phyloP scores from a whole-genome alignment of 1,139 yeast genomes.

The Geotrichum bryndzae region DNA sequence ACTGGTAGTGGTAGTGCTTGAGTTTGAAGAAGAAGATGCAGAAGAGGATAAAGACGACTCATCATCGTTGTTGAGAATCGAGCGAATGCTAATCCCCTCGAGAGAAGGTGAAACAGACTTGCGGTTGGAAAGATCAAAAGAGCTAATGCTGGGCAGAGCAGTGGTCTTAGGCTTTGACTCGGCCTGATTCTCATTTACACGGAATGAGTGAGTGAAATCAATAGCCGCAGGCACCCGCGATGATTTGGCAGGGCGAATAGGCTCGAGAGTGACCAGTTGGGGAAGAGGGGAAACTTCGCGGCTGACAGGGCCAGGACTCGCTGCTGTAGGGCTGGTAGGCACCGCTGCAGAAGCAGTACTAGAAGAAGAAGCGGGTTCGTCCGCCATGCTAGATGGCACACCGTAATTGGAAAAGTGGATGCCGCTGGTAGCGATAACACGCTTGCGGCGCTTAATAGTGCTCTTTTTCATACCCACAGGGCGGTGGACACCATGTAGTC shows the following conservation, averaged over 20 bases:
- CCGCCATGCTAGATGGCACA: conserved; percentile 1
- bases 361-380: background rate
- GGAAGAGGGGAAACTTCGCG: background rate
- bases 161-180: background rate
- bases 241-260: background rate
- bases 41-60: background rate
- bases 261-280: background rate
- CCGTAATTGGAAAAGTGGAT: conserved; percentile 12
- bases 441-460: conserved; percentile 68
- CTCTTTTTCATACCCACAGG: conserved; percentile 70
- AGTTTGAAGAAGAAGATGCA: background rate
- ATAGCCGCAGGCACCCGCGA: conserved; percentile 23
- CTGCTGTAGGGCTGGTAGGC: background rate
- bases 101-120: background rate
- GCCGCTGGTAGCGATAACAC: conserved; percentile 31
- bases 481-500: conserved; percentile 71
- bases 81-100: conserved; percentile 16
- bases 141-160: conserved; percentile 14
- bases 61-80: conserved; percentile 9
- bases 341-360: background rate
- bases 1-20: background rate
- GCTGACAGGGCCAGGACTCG: conserved; percentile 9
- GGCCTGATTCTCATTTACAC: background rate
- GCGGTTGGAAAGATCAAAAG: conserved; percentile 5
- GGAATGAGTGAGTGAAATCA: conserved; percentile 33